A percentile compares a stretch with the other conserved stretches of the same genome.
Conservation (phyloP, 2,329 filamentous ascomycete species). For the Penicillium sp. region DNA sequence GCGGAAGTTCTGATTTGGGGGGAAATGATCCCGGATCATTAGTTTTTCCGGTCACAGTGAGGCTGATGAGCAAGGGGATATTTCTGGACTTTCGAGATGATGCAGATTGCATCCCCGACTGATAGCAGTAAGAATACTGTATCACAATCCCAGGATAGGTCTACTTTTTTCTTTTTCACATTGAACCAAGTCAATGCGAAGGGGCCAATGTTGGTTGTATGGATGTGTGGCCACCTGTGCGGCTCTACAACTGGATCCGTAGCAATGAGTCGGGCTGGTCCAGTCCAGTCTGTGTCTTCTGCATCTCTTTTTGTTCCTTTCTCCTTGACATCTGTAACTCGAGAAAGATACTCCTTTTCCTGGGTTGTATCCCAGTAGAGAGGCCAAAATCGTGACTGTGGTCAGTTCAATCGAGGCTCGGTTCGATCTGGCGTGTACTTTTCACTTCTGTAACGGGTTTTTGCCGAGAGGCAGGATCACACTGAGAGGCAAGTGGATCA, state of each 20-base stretch:
- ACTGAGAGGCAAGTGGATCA: conserved; percentile 11
- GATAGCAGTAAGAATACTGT: neutral
- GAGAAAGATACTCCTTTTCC: neutral
- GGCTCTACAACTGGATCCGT: conserved; percentile 24
- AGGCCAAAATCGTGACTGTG: neutral
- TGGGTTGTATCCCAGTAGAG: neutral
- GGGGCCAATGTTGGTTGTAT: neutral
- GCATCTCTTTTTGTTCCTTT: neutral
- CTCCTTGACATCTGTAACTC: neutral
- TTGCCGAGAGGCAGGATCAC: conserved; percentile 11
- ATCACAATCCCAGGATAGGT: neutral
- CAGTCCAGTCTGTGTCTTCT: neutral
- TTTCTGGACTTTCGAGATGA: neutral
- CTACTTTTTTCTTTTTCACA: neutral
- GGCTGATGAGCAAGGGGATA: conserved; percentile 16
- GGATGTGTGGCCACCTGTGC: neutral
- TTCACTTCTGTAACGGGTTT: conserved; percentile 3
- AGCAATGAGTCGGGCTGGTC: neutral
- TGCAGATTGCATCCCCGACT: neutral
- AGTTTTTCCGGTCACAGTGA: conserved; percentile 33
- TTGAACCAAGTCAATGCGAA: neutral
- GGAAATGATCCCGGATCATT: conserved; percentile 24
- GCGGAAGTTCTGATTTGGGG: conserved; percentile 20
- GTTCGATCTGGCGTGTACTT: neutral
- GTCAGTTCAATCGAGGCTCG: neutral